These are phyloP conservation scores for Protomyces inundatus DNA, from an alignment of 1,139 yeast species.

Conservation along the genomic window DNA sequence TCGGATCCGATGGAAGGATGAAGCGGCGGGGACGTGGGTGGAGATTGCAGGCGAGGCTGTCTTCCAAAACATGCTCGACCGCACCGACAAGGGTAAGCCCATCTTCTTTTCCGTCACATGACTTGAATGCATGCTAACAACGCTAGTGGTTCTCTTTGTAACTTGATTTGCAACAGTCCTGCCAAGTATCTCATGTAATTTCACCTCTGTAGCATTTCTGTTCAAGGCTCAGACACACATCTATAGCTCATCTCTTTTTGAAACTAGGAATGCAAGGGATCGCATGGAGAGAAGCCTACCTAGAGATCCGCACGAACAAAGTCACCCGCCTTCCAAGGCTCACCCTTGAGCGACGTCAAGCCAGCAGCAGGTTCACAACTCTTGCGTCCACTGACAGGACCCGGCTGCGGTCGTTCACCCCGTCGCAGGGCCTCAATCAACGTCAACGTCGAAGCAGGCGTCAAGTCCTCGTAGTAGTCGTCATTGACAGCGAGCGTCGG, in stretches of 20 bases:
- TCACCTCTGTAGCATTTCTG: too few species aligned
- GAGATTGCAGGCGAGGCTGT: slow-evolving; percentile 37
- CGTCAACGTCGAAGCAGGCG: slow-evolving; percentile 58
- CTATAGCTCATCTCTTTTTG: too few species aligned
- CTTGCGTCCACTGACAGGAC: slow-evolving; percentile 65
- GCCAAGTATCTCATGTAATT: too few species aligned
- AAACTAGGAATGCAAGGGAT: too few species aligned
- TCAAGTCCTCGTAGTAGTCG: slow-evolving; percentile 77
- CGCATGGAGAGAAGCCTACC: background rate
- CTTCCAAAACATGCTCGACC: slow-evolving; percentile 37
- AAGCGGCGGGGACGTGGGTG: slow-evolving; percentile 35
- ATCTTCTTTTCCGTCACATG: slow-evolving; percentile 31
- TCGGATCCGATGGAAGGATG: slow-evolving; percentile 36
- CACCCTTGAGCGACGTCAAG: slow-evolving; percentile 16
- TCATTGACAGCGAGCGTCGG: slow-evolving; percentile 85
- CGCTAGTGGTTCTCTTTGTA: background rate
- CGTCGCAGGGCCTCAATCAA: slow-evolving; percentile 59
- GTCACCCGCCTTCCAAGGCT: slow-evolving; percentile 26
- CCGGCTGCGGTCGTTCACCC: slow-evolving; percentile 58
- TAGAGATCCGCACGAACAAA: slow-evolving; percentile 27
- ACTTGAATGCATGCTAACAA: background rate
- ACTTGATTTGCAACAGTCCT: background rate
- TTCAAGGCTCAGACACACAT: too few species aligned
- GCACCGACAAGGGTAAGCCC: slow-evolving; percentile 39
- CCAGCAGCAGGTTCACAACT: slow-evolving; percentile 60